A percentile compares a stretch with the other conserved stretches of the same genome.
Conservation (phyloP, 1,284 basidiomycete species). For the Ganoderma meredithae region DNA sequence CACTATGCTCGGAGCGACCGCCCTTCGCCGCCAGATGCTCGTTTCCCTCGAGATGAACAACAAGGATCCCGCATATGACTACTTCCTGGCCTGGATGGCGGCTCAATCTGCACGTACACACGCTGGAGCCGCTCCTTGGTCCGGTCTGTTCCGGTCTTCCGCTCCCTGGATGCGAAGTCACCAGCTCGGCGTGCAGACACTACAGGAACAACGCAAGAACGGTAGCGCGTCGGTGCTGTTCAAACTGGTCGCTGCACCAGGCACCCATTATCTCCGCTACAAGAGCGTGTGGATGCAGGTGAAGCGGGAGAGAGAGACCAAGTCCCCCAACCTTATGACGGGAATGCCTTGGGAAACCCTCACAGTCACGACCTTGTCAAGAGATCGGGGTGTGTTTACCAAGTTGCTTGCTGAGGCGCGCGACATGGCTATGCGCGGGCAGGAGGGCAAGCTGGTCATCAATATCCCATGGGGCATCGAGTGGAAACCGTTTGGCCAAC, state of each 20-base stretch:
- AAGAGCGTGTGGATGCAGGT: conserved; percentile 96
- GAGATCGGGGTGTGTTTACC: conserved; percentile 85
- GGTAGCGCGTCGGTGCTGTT: conserved; percentile 89
- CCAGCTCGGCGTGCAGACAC: conserved; percentile 95
- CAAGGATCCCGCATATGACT: conserved; percentile 94
- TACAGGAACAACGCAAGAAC: conserved; percentile 87
- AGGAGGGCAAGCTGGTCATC: conserved; percentile 95
- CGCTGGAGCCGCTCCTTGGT: conserved; percentile 41
- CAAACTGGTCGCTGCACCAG: conserved; percentile 94
- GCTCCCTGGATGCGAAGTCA: conserved; percentile 79
- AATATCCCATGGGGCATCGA: conserved; percentile 97
- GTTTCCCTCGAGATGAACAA: conserved; percentile 97
- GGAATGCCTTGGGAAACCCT: conserved; percentile 98
- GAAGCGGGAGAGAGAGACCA: conserved; percentile 92
- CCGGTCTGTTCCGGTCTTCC: conserved; percentile 36
- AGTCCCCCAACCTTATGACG: conserved; percentile 90
- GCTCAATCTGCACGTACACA: conserved; percentile 55
- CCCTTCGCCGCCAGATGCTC: conserved; percentile 89
- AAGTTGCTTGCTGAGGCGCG: conserved; percentile 87
- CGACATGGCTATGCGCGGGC: conserved; percentile 84
- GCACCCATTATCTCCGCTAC: conserved; percentile 94
- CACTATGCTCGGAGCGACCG: conserved; percentile 71
- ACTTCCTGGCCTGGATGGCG: conserved; percentile 99
- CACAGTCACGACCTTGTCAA: conserved; percentile 91
- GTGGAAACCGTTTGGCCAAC: conserved; percentile 96